phyloP scores from a whole-genome alignment of 139 green algal species.

The Gonium pectorale region DNA sequence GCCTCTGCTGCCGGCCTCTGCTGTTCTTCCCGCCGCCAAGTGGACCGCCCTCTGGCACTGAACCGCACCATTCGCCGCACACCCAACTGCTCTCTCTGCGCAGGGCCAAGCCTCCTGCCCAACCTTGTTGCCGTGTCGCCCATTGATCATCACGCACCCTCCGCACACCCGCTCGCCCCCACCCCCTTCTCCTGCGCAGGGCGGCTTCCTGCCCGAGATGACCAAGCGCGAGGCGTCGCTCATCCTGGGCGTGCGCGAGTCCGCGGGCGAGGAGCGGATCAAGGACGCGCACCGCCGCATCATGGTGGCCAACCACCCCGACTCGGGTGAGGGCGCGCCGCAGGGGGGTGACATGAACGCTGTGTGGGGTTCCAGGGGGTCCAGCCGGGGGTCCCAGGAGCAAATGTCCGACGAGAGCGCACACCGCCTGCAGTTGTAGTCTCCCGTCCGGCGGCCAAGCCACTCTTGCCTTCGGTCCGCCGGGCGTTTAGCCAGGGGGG shows the following conservation, averaged over 20 bases:
- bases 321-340: constrained; percentile 62
- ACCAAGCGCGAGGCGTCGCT: constrained; percentile 91
- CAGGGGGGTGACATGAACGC: neutral
- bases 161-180: neutral
- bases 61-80: too few species aligned
- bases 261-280: constrained; percentile 85
- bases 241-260: constrained; percentile 93
- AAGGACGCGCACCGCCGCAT: constrained; percentile 96
- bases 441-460: too few species aligned
- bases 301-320: constrained; percentile 99
- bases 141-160: neutral
- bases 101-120: too few species aligned
- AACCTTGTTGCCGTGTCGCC: too few species aligned
- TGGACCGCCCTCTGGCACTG: too few species aligned
- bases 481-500: too few species aligned
- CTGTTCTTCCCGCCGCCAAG: too few species aligned
- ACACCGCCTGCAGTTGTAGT: too few species aligned
- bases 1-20: too few species aligned
- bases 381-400: neutral
- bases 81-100: too few species aligned
- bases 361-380: neutral
- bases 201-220: constrained; percentile 95
- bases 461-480: too few species aligned
- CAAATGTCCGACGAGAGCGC: neutral
- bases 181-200: constrained; percentile 65